A percentile compares a stretch with the other conserved stretches of the same genome.
These are phyloP conservation scores for Primulina eburnea DNA, from an alignment of 257 asterid genomes.

Conservation along the genomic window DNA sequence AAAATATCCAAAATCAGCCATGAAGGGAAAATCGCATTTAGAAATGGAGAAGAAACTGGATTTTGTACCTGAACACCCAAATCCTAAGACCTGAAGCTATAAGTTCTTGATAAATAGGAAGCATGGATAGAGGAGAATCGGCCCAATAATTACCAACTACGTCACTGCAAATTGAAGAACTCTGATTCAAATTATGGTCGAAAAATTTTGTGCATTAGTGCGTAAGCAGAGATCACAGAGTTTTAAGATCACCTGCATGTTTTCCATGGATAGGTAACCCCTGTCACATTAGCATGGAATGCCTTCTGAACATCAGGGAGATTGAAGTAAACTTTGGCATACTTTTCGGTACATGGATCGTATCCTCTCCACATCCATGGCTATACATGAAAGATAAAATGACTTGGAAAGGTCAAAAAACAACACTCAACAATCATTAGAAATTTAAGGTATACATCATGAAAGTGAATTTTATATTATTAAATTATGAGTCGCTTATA, in stretches of 20 bases:
- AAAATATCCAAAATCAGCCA: not conserved
- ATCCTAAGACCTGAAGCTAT: constrained; percentile 80
- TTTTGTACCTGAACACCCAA: constrained; percentile 86
- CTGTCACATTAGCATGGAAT: constrained; percentile 75
- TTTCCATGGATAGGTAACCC: constrained; percentile 67
- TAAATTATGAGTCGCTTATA: not conserved
- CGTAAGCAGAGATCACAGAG: constrained; percentile 21
- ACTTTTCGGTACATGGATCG: constrained; percentile 88
- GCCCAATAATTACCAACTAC: constrained; percentile 74
- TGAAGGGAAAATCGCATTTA: not conserved
- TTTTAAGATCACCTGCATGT: constrained; percentile 70
- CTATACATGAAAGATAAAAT: constrained; percentile 38
- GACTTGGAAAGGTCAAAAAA: constrained; percentile 2
- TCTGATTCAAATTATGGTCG: constrained; percentile 11
- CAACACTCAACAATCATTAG: not conserved
- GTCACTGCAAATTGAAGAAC: constrained; percentile 50
- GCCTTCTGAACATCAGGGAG: constrained; percentile 88
- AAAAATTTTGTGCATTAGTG: not conserved
- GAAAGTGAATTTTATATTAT: too few species aligned
- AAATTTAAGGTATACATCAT: not conserved
- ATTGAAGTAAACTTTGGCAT: constrained; percentile 70
- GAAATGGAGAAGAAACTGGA: not conserved
- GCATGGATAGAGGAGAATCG: constrained; percentile 89
- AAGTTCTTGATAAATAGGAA: constrained; percentile 83
- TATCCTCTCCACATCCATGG: constrained; percentile 94